Evolutionary conservation across 208 protist genomes (phyloP).

Genomic region (Acanthamoeba castellanii): DNA sequence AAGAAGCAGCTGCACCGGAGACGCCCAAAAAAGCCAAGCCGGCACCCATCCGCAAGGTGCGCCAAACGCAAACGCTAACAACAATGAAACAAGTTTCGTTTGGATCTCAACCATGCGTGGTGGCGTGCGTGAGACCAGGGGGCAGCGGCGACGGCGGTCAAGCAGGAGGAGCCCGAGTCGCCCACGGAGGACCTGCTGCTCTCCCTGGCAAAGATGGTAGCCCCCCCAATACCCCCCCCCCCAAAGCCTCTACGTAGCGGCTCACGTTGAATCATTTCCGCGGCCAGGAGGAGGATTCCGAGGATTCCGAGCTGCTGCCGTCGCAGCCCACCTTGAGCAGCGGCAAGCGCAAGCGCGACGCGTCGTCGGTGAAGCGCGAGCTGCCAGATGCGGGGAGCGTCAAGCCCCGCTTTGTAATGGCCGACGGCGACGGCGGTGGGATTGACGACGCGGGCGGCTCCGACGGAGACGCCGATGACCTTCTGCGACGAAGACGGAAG

Average conservation of each 20-base stretch:
- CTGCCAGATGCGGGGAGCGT: not conserved
- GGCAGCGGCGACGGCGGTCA: not conserved
- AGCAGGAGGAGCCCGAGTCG: not conserved
- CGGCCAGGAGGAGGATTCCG: not conserved
- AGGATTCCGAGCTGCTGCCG: not conserved
- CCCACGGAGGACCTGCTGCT: constrained; percentile 10
- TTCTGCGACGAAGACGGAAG: not conserved
- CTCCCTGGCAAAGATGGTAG: not conserved
- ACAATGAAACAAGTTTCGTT: not conserved
- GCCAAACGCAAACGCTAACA: no score
- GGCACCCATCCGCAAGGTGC: no score
- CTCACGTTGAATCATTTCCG: not conserved
- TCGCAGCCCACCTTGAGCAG: not conserved
- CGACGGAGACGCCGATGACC: not conserved
- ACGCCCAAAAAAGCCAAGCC: no score
- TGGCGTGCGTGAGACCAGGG: no score
- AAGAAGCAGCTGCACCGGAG: no score
- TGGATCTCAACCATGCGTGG: not conserved
- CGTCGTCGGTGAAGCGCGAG: not conserved
- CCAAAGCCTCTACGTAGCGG: not conserved
- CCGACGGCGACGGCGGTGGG: not conserved
- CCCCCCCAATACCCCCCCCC: not conserved
- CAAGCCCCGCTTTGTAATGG: not conserved
- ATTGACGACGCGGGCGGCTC: not conserved
- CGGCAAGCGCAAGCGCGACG: not conserved